phyloP scores from a whole-genome alignment of 164 flowering plant genomes.

The Vitis riparia region DNA sequence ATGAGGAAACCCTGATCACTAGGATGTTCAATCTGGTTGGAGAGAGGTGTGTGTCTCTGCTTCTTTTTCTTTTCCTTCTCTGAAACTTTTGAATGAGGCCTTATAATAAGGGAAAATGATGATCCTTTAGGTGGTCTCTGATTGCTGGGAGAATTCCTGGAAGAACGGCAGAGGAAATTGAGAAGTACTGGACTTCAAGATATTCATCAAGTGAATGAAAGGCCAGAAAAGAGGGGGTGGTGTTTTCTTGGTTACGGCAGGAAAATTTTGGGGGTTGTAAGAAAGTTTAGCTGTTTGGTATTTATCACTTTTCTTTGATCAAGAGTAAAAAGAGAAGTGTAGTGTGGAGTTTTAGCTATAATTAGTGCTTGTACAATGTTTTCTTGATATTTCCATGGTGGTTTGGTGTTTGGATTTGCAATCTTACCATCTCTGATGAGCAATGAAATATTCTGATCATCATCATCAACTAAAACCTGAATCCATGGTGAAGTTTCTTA shows the following conservation, averaged over 20 bases:
- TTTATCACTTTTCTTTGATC: not conserved
- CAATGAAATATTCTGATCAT: too few species aligned
- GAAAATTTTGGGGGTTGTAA: conserved; percentile 1
- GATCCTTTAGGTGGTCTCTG: conserved; percentile 46
- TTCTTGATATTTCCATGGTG: too few species aligned
- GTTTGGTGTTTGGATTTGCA: too few species aligned
- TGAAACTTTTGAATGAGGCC: too few species aligned
- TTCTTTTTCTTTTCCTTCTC: not conserved
- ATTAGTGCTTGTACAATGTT: too few species aligned
- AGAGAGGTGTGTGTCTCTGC: conserved; percentile 23
- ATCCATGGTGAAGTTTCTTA: too few species aligned
- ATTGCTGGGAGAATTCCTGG: conserved; percentile 74
- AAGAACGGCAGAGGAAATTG: conserved; percentile 58
- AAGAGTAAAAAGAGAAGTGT: too few species aligned
- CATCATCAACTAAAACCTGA: too few species aligned
- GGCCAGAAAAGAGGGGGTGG: not conserved
- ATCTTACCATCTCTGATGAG: too few species aligned
- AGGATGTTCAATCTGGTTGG: conserved; percentile 40
- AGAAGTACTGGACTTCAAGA: conserved; percentile 55
- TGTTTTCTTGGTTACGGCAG: not conserved
- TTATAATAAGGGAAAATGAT: not conserved
- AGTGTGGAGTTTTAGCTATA: too few species aligned
- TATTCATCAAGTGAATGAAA: conserved; percentile 23
- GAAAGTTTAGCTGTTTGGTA: conserved; percentile 7
- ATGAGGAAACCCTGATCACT: conserved; percentile 35